Evolutionary conservation across 371 early-diverging fungal species (phyloP).

Genomic region (Funneliformis caledonium): DNA sequence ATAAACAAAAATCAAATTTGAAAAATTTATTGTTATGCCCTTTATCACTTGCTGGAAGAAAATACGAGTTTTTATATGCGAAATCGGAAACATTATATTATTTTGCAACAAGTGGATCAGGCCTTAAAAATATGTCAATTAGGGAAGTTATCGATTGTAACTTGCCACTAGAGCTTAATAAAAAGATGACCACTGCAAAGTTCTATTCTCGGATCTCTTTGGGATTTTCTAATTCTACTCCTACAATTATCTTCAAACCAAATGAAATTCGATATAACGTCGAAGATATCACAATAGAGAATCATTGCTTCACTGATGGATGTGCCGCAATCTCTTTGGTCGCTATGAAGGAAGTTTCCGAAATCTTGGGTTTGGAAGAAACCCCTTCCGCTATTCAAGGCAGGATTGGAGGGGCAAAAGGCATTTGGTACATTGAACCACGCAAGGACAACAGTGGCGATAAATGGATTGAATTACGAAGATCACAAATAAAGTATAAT

Average conservation of each 20-base stretch:
- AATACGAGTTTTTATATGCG: constrained; percentile 40
- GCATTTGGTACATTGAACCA: constrained; percentile 54
- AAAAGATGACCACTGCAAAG: constrained; percentile 52
- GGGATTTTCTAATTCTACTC: constrained; percentile 55
- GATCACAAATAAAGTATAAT: constrained; percentile 54
- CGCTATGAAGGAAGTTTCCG: constrained; percentile 54
- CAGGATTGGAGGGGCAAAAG: constrained; percentile 59
- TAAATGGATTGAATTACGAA: constrained; percentile 51
- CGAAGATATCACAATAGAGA: constrained; percentile 44
- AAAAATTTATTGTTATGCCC: constrained; percentile 41
- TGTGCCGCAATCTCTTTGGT: constrained; percentile 55
- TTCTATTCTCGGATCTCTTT: constrained; percentile 54
- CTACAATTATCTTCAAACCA: constrained; percentile 50
- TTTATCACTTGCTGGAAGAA: constrained; percentile 39
- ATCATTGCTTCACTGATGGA: constrained; percentile 56
- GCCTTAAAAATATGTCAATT: constrained; percentile 43
- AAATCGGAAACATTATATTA: constrained; percentile 40
- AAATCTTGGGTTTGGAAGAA: constrained; percentile 46
- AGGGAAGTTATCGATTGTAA: constrained; percentile 55
- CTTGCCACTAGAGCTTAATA: constrained; percentile 50
- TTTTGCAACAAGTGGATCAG: constrained; percentile 50
- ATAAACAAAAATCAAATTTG: background rate
- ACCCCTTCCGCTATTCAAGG: constrained; percentile 57
- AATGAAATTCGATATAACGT: constrained; percentile 48
- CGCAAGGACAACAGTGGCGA: constrained; percentile 45